Conservation (phyloP, 2,329 filamentous ascomycete genomes). For the Sporothrix humicola region DNA sequence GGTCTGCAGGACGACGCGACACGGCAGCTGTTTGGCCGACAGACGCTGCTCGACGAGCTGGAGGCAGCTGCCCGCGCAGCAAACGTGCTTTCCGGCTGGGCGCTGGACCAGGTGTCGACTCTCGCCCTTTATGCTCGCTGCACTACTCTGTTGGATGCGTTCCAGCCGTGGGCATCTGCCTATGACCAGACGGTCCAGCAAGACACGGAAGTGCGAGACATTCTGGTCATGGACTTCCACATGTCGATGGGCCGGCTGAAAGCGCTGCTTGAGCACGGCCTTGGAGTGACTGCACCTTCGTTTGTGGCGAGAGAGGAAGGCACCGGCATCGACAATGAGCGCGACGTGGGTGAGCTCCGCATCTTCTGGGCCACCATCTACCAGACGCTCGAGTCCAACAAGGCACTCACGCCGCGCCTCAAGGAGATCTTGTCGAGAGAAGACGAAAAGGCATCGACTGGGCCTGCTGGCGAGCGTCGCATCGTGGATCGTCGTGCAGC, state of each 20-base stretch:
- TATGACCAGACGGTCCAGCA: conserved; percentile 35
- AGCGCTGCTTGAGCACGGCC: conserved; percentile 31
- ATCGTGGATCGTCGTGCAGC: conserved; percentile 31
- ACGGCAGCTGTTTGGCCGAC: conserved; percentile 34
- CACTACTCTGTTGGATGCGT: conserved; percentile 32
- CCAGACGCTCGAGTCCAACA: conserved; percentile 29
- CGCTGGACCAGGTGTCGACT: conserved; percentile 30
- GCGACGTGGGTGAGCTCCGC: conserved; percentile 24
- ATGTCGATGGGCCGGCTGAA: conserved; percentile 32
- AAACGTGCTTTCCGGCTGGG: conserved; percentile 20
- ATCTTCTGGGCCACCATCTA: conserved; percentile 33
- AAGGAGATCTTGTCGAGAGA: conserved; percentile 28
- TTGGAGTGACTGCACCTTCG: conserved; percentile 25
- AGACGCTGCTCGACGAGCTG: conserved; percentile 35
- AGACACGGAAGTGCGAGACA: conserved; percentile 33
- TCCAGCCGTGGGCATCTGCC: conserved; percentile 34
- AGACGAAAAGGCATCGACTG: background rate
- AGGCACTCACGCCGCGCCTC: conserved; percentile 32
- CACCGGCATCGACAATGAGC: background rate
- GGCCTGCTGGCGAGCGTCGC: background rate
- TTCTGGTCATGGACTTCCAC: conserved; percentile 35
- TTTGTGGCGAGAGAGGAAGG: background rate
- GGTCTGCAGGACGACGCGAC: conserved; percentile 35
- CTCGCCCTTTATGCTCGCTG: conserved; percentile 32
- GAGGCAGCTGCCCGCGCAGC: conserved; percentile 21